Evolutionary conservation across 2,329 filamentous ascomycete genomes (phyloP).

Genomic region (Exophiala sideris): DNA sequence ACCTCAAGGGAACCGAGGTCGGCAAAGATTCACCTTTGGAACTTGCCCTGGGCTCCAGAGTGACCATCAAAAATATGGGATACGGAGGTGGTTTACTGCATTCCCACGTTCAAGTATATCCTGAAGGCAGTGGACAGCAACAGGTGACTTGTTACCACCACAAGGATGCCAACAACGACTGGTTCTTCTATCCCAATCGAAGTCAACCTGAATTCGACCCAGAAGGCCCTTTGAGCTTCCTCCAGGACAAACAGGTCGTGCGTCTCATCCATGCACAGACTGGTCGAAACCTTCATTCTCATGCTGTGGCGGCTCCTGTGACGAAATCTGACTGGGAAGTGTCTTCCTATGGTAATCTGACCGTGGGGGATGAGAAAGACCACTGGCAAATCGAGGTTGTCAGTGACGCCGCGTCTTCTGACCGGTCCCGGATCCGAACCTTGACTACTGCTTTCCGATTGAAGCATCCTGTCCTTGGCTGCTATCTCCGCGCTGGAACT

Average conservation of each 20-base stretch:
- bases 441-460: constrained; percentile 91
- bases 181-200: constrained; percentile 97
- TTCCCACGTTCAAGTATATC: constrained; percentile 29
- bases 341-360: constrained; percentile 92
- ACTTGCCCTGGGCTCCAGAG: constrained; percentile 80
- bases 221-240: constrained; percentile 67
- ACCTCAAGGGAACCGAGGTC: constrained; percentile 87
- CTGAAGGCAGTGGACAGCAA: constrained; percentile 61
- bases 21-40: constrained; percentile 93
- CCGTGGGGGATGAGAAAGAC: constrained; percentile 94
- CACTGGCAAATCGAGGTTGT: constrained; percentile 95
- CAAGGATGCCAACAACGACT: constrained; percentile 99
- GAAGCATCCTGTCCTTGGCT: constrained; percentile 75
- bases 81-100: constrained; percentile 82
- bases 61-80: constrained; percentile 98
- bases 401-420: constrained; percentile 79
- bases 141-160: constrained; percentile 99
- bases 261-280: constrained; percentile 93
- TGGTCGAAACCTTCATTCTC: constrained; percentile 94
- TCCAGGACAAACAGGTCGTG: constrained; percentile 73
- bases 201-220: constrained; percentile 68
- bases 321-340: constrained; percentile 90
- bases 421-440: constrained; percentile 81
- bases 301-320: constrained; percentile 81
- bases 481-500: constrained; percentile 92